Evolutionary conservation across 2,329 filamentous ascomycete species (phyloP).

Genomic region (Fusarium foetens): DNA sequence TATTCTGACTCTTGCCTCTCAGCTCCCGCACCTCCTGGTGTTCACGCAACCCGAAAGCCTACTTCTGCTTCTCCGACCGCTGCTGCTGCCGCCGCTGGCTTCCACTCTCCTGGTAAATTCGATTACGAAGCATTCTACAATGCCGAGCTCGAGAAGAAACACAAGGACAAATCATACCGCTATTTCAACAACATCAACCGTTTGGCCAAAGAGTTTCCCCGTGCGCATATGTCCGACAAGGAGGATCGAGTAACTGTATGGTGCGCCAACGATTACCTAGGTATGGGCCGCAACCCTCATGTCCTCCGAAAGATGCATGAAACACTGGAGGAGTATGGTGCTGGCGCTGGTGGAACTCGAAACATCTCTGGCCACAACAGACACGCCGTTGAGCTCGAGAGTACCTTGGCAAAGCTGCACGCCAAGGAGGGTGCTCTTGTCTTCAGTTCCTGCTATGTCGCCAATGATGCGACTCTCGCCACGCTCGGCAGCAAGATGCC

Average conservation of each 20-base stretch:
- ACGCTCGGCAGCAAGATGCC: slow-evolving; percentile 97
- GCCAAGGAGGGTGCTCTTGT: slow-evolving; percentile 92
- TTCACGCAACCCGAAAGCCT: slow-evolving; percentile 39
- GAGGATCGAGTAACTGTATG: slow-evolving; percentile 94
- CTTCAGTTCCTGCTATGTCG: slow-evolving; percentile 98
- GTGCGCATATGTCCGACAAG: slow-evolving; percentile 85
- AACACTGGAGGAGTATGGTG: slow-evolving; percentile 92
- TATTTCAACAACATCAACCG: slow-evolving; percentile 99
- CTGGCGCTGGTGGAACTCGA: slow-evolving; percentile 92
- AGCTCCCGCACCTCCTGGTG: slow-evolving; percentile 41
- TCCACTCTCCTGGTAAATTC: slow-evolving; percentile 69
- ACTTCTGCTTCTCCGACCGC: slow-evolving; percentile 38
- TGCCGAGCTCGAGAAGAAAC: slow-evolving; percentile 94
- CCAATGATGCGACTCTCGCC: slow-evolving; percentile 95
- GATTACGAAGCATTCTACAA: slow-evolving; percentile 93
- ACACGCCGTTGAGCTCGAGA: slow-evolving; percentile 88
- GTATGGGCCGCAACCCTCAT: slow-evolving; percentile 91
- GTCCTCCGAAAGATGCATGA: slow-evolving; percentile 94
- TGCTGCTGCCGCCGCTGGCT: slow-evolving; percentile 37
- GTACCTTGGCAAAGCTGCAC: slow-evolving; percentile 85
- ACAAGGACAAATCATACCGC: slow-evolving; percentile 99
- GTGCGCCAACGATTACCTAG: slow-evolving; percentile 99
- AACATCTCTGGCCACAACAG: slow-evolving; percentile 99
- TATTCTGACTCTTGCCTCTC: slow-evolving; percentile 10
- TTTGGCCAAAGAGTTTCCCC: slow-evolving; percentile 93